Percentiles rank a stretch among this genome's conserved stretches.
phyloP scores from a whole-genome alignment of 2,329 filamentous ascomycete genomes.

The Diplodia intermedia region DNA sequence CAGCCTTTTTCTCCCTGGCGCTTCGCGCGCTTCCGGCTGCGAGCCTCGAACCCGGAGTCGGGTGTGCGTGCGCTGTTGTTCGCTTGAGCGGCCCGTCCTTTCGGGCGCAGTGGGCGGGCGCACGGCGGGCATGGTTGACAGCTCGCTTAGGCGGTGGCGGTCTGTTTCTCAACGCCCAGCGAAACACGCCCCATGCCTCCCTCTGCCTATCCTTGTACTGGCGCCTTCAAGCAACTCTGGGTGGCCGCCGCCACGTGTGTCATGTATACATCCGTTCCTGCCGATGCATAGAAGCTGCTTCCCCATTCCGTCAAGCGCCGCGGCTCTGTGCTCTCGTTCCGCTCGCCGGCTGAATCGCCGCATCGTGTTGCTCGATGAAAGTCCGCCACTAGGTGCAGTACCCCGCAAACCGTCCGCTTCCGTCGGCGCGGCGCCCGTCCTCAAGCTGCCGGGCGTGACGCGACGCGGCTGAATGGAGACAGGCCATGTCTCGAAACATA shows the following conservation, averaged over 20 bases:
- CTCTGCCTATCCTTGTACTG: not conserved
- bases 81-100: not conserved
- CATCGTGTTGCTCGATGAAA: not conserved
- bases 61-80: not conserved
- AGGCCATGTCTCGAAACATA: conserved; percentile 7
- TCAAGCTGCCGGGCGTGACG: not conserved
- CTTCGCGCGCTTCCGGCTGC: not conserved
- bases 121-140: not conserved
- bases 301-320: conserved; percentile 12
- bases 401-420: conserved; percentile 12
- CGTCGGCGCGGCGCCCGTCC: not conserved
- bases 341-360: conserved; percentile 3
- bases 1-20: conserved; percentile 35
- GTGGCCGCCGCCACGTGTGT: conserved; percentile 15
- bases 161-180: conserved; percentile 13
- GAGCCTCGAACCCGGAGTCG: not conserved
- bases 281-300: conserved; percentile 6
- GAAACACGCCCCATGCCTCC: conserved; percentile 10
- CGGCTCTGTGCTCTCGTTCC: not conserved
- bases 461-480: conserved; percentile 2
- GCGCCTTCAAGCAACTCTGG: conserved; percentile 10
- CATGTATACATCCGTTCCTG: conserved; percentile 13
- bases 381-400: not conserved
- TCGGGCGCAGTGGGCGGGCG: not conserved
- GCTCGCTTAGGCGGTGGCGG: not conserved